Evolutionary conservation across 129 eudicot genomes (phyloP).

Genomic region (Tanacetum coccineum): DNA sequence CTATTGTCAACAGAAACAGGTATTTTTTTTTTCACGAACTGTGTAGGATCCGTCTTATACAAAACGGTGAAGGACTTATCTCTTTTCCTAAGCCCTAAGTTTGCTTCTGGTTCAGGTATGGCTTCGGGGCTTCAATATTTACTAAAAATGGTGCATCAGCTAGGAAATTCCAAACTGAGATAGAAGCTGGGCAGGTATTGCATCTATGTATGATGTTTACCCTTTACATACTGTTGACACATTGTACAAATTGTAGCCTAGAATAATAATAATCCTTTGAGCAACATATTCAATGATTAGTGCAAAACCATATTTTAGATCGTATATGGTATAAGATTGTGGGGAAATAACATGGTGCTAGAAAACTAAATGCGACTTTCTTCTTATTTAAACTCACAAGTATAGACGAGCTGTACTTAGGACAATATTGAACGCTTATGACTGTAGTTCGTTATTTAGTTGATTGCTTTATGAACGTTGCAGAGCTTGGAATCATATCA

Average conservation of each 20-base stretch:
- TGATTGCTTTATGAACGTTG: neutral
- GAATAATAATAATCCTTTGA: neutral
- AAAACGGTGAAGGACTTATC: neutral
- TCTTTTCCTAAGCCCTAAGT: constrained; percentile 14
- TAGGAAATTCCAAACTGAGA: constrained; percentile 86
- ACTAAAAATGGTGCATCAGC: constrained; percentile 94
- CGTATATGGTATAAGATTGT: neutral
- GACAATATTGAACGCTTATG: neutral
- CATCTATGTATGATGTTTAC: neutral
- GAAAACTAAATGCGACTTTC: neutral
- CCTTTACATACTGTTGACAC: neutral
- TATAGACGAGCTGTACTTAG: neutral
- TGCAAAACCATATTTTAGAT: neutral
- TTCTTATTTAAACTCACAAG: neutral
- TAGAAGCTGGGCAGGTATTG: constrained; percentile 95
- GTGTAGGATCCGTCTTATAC: neutral
- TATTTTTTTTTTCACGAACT: constrained; percentile 25
- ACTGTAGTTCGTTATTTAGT: neutral
- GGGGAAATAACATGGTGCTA: neutral
- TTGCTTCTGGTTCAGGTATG: constrained; percentile 55
- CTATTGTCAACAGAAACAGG: constrained; percentile 81
- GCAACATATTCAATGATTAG: neutral
- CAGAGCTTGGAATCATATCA: no score
- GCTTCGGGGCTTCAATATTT: constrained; percentile 92
- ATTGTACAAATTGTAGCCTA: no score